Base-by-base conservation (phyloP, 768 basidiomycete genomes). In the Mycena vitilis region DNA sequence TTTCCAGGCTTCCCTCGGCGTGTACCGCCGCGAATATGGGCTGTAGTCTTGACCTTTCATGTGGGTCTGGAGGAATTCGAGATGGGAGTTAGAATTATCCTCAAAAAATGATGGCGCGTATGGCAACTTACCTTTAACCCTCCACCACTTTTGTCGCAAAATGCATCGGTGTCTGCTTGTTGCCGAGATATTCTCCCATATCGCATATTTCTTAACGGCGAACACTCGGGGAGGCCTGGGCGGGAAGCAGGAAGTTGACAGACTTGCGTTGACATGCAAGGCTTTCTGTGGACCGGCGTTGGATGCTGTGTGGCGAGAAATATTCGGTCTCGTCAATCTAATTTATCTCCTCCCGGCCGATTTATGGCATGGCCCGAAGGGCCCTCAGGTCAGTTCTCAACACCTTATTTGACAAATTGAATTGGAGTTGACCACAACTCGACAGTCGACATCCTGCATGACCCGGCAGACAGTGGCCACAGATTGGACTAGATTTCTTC, bases 221-320 rank as follows among this genome's bases (percentile, higher is more conserved):
- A 25, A 51, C 49, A 30, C 25, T 11, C 49, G 22, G 22, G 23
- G 11, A 12, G 9, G 12, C 1, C 11, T 11, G 9, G 18, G 37
- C 7, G 10, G 38, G 37, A 61, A 23, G 23, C n/a, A 10, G 5
- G 49, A 20, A 23, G 40, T 34, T 25, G 44, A 54, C 49, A 23
- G 49, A 23, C 60, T 62, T 11, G 60, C 60, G 2, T 45, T 62
- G 51, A 53, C 60, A 18, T 62, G 42, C 60, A 60, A 45, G 42
- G 51, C 49, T 12, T 62, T 62, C 5, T 52, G 51, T 40, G 60
- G 53, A 44, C 40, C 52, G 2, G 52, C 60, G 40, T 22, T 53
- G 25, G 60, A 62, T 49, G 40, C 25, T 18, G 5, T 62, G 20
- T 62, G 60, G 60, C 40, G 37, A 12, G 51, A 62, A 44, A 44